These are phyloP conservation scores for Apodospora peruviana DNA, from an alignment of 495 filamentous ascomycete species.

Conservation along the genomic window DNA sequence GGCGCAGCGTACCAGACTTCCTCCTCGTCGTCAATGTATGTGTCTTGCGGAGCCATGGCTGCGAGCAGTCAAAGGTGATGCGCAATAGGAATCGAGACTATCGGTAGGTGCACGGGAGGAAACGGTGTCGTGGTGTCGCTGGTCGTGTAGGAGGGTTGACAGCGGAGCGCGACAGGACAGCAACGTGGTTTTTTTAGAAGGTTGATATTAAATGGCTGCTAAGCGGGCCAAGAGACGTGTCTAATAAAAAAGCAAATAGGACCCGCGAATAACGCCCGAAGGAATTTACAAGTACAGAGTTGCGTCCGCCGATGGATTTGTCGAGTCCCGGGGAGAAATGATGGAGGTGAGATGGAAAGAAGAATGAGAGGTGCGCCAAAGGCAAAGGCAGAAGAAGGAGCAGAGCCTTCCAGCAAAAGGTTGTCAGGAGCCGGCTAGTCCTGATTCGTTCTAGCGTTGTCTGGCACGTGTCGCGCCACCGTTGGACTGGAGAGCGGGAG, in stretches of 20 bases:
- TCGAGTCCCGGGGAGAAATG: slow-evolving; percentile 6
- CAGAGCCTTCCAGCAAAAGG: slow-evolving; percentile 32
- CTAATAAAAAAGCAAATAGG: slow-evolving; percentile 14
- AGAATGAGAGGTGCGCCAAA: slow-evolving; percentile 15
- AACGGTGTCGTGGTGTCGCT: too few species aligned
- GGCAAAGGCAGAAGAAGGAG: slow-evolving; percentile 19
- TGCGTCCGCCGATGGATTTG: slow-evolving; percentile 7
- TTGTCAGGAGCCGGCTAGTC: slow-evolving; percentile 12
- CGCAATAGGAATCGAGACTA: background rate
- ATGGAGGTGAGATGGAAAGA: slow-evolving; percentile 16
- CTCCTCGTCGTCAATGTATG: slow-evolving; percentile 96
- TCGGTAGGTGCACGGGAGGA: background rate
- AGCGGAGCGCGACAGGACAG: background rate
- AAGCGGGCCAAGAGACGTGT: background rate
- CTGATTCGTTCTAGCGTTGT: slow-evolving; percentile 1
- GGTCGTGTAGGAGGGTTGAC: too few species aligned
- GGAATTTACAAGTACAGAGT: slow-evolving; percentile 25
- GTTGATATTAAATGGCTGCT: slow-evolving; percentile 1
- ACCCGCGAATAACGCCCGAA: slow-evolving; percentile 13
- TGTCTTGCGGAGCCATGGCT: slow-evolving; percentile 77
- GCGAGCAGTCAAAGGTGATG: slow-evolving; percentile 15
- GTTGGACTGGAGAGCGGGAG: slow-evolving; percentile 9
- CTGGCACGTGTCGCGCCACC: slow-evolving; percentile 23
- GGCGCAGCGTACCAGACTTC: slow-evolving; percentile 67
- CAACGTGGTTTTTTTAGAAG: slow-evolving; percentile 12